Conservation (phyloP, 495 filamentous ascomycete genomes). For the Extremus antarcticus region DNA sequence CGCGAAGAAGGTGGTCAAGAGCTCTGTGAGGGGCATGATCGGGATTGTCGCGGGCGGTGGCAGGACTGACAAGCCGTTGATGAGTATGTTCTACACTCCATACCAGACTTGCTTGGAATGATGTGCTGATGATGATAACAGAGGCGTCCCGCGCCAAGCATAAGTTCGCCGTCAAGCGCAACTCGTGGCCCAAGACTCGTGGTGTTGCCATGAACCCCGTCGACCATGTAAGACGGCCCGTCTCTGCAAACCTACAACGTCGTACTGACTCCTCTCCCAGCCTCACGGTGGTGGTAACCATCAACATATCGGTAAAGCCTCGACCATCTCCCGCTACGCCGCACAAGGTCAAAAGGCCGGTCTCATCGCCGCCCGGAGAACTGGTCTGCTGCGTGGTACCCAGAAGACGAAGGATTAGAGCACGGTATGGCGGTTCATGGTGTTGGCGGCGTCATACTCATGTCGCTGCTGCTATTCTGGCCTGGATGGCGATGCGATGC, state of each 20-base stretch:
- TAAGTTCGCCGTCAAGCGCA: conserved; percentile 99
- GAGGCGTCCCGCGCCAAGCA: conserved; percentile 97
- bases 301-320: conserved; percentile 99
- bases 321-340: conserved; percentile 96
- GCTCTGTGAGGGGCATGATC: conserved; percentile 90
- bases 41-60: conserved; percentile 99
- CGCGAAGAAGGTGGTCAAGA: conserved; percentile 97
- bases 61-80: conserved; percentile 96
- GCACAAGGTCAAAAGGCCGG: conserved; percentile 98
- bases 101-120: conserved; percentile 6
- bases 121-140: conserved; percentile 28
- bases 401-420: conserved; percentile 96
- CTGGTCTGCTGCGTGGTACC: conserved; percentile 97
- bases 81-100: conserved; percentile 50
- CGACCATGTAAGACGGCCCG: conserved; percentile 77
- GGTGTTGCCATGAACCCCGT: conserved; percentile 99
- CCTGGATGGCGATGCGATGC: neutral
- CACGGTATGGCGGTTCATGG: conserved; percentile 9
- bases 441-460: conserved; percentile 4
- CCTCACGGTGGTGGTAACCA: conserved; percentile 99
- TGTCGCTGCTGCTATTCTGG: neutral
- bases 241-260: no score
- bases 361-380: conserved; percentile 98
- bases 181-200: conserved; percentile 99
- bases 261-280: conserved; percentile 38